Percentiles rank a stretch among this genome's conserved stretches.
phyloP scores from a whole-genome alignment of 768 basidiomycete genomes.

The Auricularia sp. region DNA sequence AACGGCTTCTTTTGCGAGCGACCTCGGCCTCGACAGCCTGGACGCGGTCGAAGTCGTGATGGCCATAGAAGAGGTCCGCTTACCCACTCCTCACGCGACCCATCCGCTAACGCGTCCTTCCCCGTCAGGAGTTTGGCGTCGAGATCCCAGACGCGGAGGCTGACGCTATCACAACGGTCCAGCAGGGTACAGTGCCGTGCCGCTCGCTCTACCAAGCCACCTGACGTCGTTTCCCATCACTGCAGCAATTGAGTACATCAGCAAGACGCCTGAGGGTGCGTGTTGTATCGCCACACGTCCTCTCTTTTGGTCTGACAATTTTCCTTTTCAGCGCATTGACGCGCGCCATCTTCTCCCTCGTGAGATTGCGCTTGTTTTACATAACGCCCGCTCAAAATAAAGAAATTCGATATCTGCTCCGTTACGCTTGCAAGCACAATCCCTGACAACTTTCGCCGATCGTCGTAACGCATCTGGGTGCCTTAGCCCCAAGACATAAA shows the following conservation, averaged over 20 bases:
- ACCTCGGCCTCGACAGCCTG: conserved; percentile 89
- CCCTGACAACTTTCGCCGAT: neutral
- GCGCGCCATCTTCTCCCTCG: neutral
- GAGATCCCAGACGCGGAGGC: conserved; percentile 98
- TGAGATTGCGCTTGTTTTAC: neutral
- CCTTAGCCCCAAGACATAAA: neutral
- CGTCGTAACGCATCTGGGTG: neutral
- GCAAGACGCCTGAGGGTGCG: conserved; percentile 81
- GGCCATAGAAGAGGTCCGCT: conserved; percentile 84
- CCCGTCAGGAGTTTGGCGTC: conserved; percentile 78
- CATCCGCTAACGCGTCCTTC: neutral
- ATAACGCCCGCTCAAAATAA: neutral
- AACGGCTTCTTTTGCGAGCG: conserved; percentile 58
- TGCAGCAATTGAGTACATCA: conserved; percentile 88
- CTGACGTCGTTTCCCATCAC: conserved; percentile 2
- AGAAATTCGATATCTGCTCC: neutral
- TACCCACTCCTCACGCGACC: neutral
- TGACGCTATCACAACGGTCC: conserved; percentile 85
- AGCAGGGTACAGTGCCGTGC: conserved; percentile 54
- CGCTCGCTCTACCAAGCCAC: conserved; percentile 7
- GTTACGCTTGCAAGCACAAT: neutral
- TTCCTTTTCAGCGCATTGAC: conserved; percentile 3
- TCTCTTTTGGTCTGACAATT: neutral
- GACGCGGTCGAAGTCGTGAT: conserved; percentile 98
- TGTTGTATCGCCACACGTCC: conserved; percentile 1